Percentiles rank a stretch among this genome's conserved stretches.
These are phyloP conservation scores for Fistulifera pelliculosa DNA, from an alignment of 108 stramenopile species.

Conservation along the genomic window DNA sequence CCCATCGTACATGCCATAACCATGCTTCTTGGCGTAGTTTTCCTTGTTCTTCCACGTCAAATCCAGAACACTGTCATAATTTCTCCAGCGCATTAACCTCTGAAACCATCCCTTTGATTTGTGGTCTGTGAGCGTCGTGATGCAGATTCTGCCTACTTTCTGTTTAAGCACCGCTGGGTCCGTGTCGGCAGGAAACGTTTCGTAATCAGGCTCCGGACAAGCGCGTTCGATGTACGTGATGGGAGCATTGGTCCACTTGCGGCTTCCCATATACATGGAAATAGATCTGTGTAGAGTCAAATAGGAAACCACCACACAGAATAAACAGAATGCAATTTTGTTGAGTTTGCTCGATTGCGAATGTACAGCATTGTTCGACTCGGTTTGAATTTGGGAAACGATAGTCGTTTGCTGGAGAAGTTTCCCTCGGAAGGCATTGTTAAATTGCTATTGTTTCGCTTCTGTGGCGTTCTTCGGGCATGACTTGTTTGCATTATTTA, in stretches of 20 bases:
- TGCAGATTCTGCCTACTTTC: constrained; percentile 13
- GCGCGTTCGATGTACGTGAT: constrained; percentile 9
- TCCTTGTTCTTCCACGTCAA: constrained; percentile 18
- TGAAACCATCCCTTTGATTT: constrained; percentile 11
- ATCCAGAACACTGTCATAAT: constrained; percentile 13
- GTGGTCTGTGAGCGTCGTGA: constrained; percentile 24
- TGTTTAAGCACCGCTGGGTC: neutral
- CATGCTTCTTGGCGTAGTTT: constrained; percentile 16
- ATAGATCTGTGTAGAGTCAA: constrained; percentile 6
- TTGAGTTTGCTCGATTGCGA: constrained; percentile 8
- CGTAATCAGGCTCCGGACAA: constrained; percentile 13
- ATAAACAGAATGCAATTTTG: neutral
- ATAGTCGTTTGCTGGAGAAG: too few relatives aligned
- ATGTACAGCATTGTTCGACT: constrained; percentile 8
- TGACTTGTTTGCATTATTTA: too few relatives aligned
- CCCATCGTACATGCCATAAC: constrained; percentile 11
- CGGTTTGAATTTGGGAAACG: constrained; percentile 3
- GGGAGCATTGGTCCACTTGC: constrained; percentile 13
- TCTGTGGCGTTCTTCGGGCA: too few relatives aligned
- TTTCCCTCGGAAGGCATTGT: too few relatives aligned
- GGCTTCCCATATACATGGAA: constrained; percentile 9
- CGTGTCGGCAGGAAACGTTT: constrained; percentile 2
- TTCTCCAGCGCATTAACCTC: constrained; percentile 14
- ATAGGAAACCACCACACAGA: neutral
- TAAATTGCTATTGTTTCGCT: too few relatives aligned